Evolutionary conservation across 352 stramenopile species (phyloP).

Genomic region (Thalassiosira hispida): DNA sequence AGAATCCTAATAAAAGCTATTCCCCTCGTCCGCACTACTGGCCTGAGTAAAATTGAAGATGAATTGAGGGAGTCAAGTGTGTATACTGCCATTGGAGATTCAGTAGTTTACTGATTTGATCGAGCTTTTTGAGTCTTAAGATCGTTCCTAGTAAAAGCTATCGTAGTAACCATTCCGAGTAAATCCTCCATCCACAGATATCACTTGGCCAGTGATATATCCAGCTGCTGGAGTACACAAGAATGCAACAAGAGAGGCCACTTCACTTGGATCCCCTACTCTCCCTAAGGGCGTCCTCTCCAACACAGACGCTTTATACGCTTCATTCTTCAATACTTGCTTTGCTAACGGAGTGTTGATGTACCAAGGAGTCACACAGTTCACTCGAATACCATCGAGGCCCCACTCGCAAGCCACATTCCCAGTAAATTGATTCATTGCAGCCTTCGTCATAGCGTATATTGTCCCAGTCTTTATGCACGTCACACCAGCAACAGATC

Average conservation of each 20-base stretch:
- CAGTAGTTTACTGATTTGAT: too few relatives aligned
- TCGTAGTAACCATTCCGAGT: constrained; percentile 80
- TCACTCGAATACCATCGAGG: constrained; percentile 79
- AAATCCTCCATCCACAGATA: constrained; percentile 83
- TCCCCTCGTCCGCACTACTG: background rate
- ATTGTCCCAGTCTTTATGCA: constrained; percentile 76
- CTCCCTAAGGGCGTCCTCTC: constrained; percentile 79
- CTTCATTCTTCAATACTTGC: constrained; percentile 84
- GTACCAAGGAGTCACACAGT: constrained; percentile 86
- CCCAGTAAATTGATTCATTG: constrained; percentile 85
- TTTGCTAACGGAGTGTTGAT: constrained; percentile 87
- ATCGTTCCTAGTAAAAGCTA: constrained; percentile 65
- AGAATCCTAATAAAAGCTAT: background rate
- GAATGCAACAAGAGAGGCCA: constrained; percentile 80
- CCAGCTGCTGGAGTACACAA: constrained; percentile 72
- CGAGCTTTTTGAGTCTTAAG: too few relatives aligned
- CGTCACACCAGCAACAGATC: constrained; percentile 74
- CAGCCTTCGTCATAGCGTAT: constrained; percentile 83
- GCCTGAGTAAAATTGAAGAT: background rate
- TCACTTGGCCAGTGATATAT: constrained; percentile 83
- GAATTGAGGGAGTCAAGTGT: background rate
- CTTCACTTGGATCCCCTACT: constrained; percentile 81
- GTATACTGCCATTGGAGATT: background rate
- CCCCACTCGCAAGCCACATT: constrained; percentile 86
- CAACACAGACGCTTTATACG: constrained; percentile 73